Conservation (phyloP, 305 asterid genomes). For the Rubia occidens region DNA sequence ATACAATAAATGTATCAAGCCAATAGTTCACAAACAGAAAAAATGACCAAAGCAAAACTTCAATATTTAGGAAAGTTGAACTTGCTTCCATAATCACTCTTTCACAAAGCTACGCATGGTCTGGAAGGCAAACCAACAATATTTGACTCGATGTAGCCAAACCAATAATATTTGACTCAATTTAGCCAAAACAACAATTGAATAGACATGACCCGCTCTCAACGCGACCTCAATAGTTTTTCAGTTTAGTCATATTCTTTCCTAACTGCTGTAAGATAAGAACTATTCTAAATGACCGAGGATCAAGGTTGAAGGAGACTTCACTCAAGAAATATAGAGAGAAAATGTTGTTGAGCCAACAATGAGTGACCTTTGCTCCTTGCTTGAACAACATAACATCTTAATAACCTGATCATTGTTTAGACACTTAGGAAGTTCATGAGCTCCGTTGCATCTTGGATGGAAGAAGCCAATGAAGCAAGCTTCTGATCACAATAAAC, state of each 20-base stretch:
- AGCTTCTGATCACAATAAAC: constrained; percentile 81
- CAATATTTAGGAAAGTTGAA: no score
- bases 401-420: constrained; percentile 57
- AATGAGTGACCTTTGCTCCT: constrained; percentile 57
- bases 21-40: no score
- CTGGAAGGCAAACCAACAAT: no score
- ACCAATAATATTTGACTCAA: no score
- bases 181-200: constrained; percentile 22
- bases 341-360: constrained; percentile 68
- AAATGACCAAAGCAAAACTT: no score
- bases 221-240: constrained; percentile 55
- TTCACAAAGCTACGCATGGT: no score
- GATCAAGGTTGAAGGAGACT: constrained; percentile 62
- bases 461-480: constrained; percentile 59
- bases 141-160: no score
- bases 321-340: constrained; percentile 71
- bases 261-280: constrained; percentile 46
- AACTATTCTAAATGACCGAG: constrained; percentile 50
- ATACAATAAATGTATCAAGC: no score
- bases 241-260: constrained; percentile 75
- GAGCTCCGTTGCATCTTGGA: constrained; percentile 74
- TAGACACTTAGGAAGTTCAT: constrained; percentile 62
- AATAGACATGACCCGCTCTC: constrained; percentile 69
- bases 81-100: no score
- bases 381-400: constrained; percentile 49